These are phyloP conservation scores for Boletus barrowsii DNA, from an alignment of 768 basidiomycete species.

Conservation along the genomic window DNA sequence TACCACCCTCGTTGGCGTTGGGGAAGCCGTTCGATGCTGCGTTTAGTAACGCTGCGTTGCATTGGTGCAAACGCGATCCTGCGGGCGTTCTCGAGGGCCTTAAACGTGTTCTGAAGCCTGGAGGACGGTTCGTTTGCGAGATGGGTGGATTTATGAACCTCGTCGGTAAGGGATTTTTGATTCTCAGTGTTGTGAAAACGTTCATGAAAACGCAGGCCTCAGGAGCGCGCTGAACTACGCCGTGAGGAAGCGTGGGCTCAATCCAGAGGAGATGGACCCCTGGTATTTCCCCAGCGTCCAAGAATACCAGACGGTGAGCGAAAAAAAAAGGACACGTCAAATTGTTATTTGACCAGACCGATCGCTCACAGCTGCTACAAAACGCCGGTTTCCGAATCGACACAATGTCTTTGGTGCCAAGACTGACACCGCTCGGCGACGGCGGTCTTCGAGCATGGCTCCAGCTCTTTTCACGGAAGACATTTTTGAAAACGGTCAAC, in stretches of 20 bases:
- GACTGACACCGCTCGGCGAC: constrained; percentile 50
- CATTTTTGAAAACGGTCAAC: constrained; percentile 52
- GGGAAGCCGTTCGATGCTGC: constrained; percentile 62
- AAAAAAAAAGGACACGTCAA: not conserved
- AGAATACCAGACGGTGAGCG: constrained; percentile 57
- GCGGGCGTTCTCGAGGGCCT: constrained; percentile 57
- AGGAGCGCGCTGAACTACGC: constrained; percentile 55
- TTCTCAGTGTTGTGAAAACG: not conserved
- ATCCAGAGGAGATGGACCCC: constrained; percentile 64
- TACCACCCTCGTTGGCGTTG: constrained; percentile 29
- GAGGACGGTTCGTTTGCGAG: constrained; percentile 72
- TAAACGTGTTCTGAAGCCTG: constrained; percentile 60
- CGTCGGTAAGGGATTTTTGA: constrained; percentile 42
- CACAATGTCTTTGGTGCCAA: constrained; percentile 53
- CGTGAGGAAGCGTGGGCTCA: constrained; percentile 48
- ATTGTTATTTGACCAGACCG: constrained; percentile 1
- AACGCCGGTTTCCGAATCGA: constrained; percentile 54
- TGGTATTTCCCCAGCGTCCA: constrained; percentile 81
- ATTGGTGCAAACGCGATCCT: constrained; percentile 84
- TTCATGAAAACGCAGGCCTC: constrained; percentile 45
- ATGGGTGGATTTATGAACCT: constrained; percentile 77
- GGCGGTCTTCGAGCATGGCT: constrained; percentile 63
- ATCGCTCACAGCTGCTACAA: constrained; percentile 46
- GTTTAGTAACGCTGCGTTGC: constrained; percentile 77
- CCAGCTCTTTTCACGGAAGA: constrained; percentile 57